A percentile compares a stretch with the other conserved stretches of the same genome.
phyloP scores from a whole-genome alignment of 106 monocot genomes.

The Acorus calamus region DNA sequence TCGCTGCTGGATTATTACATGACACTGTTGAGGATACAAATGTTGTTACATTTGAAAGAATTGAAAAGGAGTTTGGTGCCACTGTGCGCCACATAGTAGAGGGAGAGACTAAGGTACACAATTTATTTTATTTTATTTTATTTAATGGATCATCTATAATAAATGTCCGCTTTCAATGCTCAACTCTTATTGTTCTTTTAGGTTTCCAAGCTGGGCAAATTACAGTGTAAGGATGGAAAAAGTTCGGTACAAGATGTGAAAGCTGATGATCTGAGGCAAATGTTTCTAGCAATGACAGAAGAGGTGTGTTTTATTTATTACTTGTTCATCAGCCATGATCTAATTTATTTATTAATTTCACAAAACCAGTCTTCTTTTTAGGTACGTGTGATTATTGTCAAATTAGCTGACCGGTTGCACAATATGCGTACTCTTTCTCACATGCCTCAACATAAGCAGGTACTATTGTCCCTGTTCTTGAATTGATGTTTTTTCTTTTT shows the following conservation, averaged over 20 bases:
- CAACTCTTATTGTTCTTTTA: slow-evolving; percentile 6
- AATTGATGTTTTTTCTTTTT: background rate
- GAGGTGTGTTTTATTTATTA: slow-evolving; percentile 40
- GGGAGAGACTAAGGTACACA: slow-evolving; percentile 85
- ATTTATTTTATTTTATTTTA: slow-evolving; percentile 3
- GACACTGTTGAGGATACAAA: slow-evolving; percentile 97
- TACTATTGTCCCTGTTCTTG: slow-evolving; percentile 10
- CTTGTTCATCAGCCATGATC: background rate
- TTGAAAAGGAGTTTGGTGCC: slow-evolving; percentile 85
- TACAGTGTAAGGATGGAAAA: slow-evolving; percentile 57
- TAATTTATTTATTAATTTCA: background rate
- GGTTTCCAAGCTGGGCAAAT: slow-evolving; percentile 95
- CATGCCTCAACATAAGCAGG: slow-evolving; percentile 97
- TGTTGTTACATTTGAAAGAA: slow-evolving; percentile 91
- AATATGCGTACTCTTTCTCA: slow-evolving; percentile 97
- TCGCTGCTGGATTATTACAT: slow-evolving; percentile 95
- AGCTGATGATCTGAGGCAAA: slow-evolving; percentile 91
- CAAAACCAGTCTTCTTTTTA: slow-evolving; percentile 12
- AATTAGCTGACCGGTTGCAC: slow-evolving; percentile 91
- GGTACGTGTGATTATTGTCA: slow-evolving; percentile 99
- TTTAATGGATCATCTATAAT: slow-evolving; percentile 2
- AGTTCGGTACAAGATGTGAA: slow-evolving; percentile 84
- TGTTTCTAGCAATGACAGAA: slow-evolving; percentile 99
- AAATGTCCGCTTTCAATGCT: background rate
- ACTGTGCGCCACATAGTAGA: slow-evolving; percentile 88